Percentiles rank a stretch among this genome's conserved stretches.
Conservation (phyloP, 441 rosid genomes). For the Arabidopsis hybrid region DNA sequence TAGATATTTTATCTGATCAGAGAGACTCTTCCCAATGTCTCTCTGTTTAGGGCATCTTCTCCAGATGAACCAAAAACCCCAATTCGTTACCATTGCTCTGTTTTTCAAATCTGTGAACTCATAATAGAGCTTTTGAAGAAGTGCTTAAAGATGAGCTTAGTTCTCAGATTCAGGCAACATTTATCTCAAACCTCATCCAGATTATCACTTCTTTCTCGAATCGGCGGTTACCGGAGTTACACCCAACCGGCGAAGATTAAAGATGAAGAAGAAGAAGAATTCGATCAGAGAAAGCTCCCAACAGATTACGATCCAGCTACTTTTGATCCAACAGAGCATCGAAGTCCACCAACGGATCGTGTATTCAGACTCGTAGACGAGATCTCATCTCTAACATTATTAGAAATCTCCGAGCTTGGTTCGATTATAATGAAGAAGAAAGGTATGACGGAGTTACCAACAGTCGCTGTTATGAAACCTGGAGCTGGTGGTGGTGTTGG, state of each 20-base stretch:
- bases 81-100: constrained; percentile 30
- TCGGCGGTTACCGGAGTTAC: constrained; percentile 48
- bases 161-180: constrained; percentile 57
- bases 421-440: constrained; percentile 63
- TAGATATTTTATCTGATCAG: background rate
- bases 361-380: constrained; percentile 77
- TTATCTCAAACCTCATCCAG: constrained; percentile 39
- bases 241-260: constrained; percentile 58
- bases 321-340: constrained; percentile 88
- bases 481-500: constrained; percentile 48
- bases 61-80: constrained; percentile 18
- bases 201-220: constrained; percentile 30
- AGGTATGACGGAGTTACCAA: constrained; percentile 60
- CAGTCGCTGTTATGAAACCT: constrained; percentile 61
- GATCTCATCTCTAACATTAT: constrained; percentile 59
- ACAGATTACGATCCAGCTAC: constrained; percentile 87
- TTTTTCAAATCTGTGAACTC: background rate
- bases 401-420: constrained; percentile 64
- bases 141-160: constrained; percentile 60
- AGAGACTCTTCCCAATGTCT: background rate
- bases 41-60: constrained; percentile 30
- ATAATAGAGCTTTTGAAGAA: background rate
- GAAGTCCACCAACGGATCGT: constrained; percentile 73
- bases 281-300: constrained; percentile 88
- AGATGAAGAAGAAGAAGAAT: constrained; percentile 68